Base-by-base conservation (phyloP, 805 yeast genomes). In the Candida mattraensis region DNA sequence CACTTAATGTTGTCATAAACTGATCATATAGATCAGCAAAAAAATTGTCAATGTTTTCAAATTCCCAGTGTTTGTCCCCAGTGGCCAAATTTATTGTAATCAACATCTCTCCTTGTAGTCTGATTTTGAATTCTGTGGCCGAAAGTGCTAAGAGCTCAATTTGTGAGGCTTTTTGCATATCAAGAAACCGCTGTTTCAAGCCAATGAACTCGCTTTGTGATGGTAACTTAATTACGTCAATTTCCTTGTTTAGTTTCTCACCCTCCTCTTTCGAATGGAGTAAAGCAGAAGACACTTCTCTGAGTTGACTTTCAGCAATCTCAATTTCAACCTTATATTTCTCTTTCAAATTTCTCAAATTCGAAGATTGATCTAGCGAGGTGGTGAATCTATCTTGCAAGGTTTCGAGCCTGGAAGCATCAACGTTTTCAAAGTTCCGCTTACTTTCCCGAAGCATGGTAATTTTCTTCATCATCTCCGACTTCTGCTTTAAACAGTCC, bases 401-500 rank as follows among this genome's bases (percentile, higher is more conserved):
- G 12, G 21, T 5, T 6, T 37, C 34, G 15, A 48, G 31, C 33
- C 30, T 33, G 6, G 36, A 6, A 21, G 24, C 8, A 12, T 48
- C 53, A 7, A 35, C 32, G 15, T 27, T 27, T 5, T 33, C 48
- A 16, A 39, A 33, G 7, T 22, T 36, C 27, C 26, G 37, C 21
- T 38, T 30, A 8, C 27, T 36, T 14, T 39, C 37, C 11, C 36
- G 41, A 19, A 54, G 25, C 11, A 27, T 39, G 4, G 49, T 37
- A 20, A 51, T 29, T 11, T 31, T 28, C 13, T 39, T 46, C 12
- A 45, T 40, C 7, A 55, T 33, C 5, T 50, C 48, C 4, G 50
- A 21, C 18, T 53, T 54, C 26, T 25, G 35, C 13, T 45, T 55
- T 28, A 50, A 38, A 37, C 53, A 39, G 10, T 37, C 24, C 22